These are phyloP conservation scores for Mycena rebaudengoi DNA, from an alignment of 768 basidiomycete species.

Conservation along the genomic window DNA sequence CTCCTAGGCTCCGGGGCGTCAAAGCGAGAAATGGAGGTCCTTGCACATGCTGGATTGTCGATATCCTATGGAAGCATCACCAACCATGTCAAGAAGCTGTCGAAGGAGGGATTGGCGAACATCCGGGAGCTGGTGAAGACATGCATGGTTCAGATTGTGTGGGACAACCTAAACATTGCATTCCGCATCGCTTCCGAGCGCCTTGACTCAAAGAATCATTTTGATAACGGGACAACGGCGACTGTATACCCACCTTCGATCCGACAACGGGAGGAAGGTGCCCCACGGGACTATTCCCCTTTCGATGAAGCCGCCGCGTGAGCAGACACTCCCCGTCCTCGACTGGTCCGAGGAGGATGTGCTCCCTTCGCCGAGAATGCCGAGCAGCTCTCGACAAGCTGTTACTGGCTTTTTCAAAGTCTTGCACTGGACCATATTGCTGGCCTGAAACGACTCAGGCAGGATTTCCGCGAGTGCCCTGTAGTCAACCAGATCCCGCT, in stretches of 20 bases:
- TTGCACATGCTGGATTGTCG: slow-evolving; percentile 22
- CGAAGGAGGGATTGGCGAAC: not conserved
- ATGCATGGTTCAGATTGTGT: slow-evolving; percentile 26
- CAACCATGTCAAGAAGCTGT: slow-evolving; percentile 12
- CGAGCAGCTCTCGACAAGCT: not conserved
- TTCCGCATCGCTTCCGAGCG: slow-evolving; percentile 34
- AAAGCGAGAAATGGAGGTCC: slow-evolving; percentile 24
- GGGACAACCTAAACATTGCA: slow-evolving; percentile 43
- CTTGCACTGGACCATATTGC: slow-evolving; percentile 8
- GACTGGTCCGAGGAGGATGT: not conserved
- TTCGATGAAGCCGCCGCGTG: not conserved
- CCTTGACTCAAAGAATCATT: slow-evolving; percentile 32
- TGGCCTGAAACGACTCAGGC: slow-evolving; percentile 10
- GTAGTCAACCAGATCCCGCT: slow-evolving; percentile 19
- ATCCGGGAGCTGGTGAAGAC: slow-evolving; percentile 28
- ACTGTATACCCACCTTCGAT: slow-evolving; percentile 32
- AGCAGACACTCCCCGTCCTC: slow-evolving; percentile 3
- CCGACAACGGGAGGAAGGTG: slow-evolving; percentile 11
- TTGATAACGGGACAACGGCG: slow-evolving; percentile 39
- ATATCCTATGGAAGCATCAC: not conserved
- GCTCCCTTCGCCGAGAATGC: not conserved
- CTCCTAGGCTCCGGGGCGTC: slow-evolving; percentile 24
- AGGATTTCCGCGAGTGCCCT: not conserved
- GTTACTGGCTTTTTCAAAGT: not conserved
- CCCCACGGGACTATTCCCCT: slow-evolving; percentile 13